A percentile compares a stretch with the other conserved stretches of the same genome.
Conservation (phyloP, 2,329 filamentous ascomycete genomes). For the Atkinsonella hypoxylon region DNA sequence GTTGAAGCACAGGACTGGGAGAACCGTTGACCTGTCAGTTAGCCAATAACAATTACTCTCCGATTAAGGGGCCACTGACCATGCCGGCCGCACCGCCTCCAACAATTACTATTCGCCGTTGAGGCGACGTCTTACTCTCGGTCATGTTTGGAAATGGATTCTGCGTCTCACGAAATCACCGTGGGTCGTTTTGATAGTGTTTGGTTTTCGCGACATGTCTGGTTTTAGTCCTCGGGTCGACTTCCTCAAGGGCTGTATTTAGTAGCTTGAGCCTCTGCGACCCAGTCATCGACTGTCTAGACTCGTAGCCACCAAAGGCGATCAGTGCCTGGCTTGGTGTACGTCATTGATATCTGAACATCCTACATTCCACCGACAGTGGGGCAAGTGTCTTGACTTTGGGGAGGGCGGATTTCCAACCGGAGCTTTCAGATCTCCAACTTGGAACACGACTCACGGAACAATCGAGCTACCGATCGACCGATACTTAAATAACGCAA, state of each 20-base stretch:
- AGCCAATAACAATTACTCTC: neutral
- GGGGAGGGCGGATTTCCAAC: too few species aligned
- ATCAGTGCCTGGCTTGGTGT: slow-evolving; percentile 1
- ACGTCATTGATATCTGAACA: slow-evolving; percentile 10
- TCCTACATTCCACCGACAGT: neutral
- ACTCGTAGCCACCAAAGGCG: neutral
- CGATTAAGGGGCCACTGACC: slow-evolving; percentile 21
- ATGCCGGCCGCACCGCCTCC: slow-evolving; percentile 53
- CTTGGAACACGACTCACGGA: too few species aligned
- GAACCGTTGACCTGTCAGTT: neutral
- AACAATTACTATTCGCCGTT: slow-evolving; percentile 43
- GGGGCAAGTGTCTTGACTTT: neutral
- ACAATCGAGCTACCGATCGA: too few species aligned
- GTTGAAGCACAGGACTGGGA: slow-evolving; percentile 51
- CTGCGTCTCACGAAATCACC: too few species aligned
- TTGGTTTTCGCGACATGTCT: too few species aligned
- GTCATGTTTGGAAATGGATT: neutral
- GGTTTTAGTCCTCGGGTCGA: too few species aligned
- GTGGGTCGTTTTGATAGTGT: too few species aligned
- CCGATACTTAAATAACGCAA: too few species aligned
- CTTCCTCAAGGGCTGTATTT: neutral
- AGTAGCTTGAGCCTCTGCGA: neutral
- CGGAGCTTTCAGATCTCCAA: too few species aligned
- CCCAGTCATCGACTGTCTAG: neutral
- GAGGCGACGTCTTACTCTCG: slow-evolving; percentile 3